phyloP scores from a whole-genome alignment of 148 eudicot genomes.

The Amaranthus palmeri region DNA sequence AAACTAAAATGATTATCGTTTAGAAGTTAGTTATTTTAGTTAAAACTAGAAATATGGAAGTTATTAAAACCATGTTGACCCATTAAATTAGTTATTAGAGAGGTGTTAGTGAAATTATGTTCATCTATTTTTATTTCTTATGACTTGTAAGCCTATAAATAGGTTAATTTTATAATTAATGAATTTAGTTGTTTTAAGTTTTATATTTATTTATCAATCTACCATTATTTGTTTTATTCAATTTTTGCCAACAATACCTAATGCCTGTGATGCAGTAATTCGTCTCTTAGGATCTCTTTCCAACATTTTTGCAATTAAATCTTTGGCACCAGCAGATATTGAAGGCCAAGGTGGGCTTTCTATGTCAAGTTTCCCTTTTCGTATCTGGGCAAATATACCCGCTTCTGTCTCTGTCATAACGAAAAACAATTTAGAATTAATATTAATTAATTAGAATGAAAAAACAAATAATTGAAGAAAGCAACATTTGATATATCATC shows the following conservation, averaged over 20 bases:
- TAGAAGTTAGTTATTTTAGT: too few relatives aligned
- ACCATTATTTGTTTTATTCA: too few relatives aligned
- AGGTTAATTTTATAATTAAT: too few relatives aligned
- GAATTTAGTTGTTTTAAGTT: too few relatives aligned
- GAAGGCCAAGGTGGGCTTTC: constrained; percentile 71
- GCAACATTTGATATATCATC: not conserved
- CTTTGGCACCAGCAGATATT: constrained; percentile 74
- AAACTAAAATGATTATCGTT: too few relatives aligned
- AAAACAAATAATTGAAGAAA: not conserved
- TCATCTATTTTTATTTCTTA: too few relatives aligned
- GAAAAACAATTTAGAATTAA: not conserved
- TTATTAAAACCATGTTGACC: too few relatives aligned
- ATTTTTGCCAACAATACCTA: constrained; percentile 32
- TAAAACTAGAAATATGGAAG: too few relatives aligned
- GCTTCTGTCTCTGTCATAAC: constrained; percentile 61
- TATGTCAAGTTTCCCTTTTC: constrained; percentile 42
- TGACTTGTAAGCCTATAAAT: too few relatives aligned
- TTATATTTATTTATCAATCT: too few relatives aligned
- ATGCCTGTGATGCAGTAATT: constrained; percentile 73
- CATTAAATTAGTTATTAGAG: too few relatives aligned
- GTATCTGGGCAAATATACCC: constrained; percentile 61
- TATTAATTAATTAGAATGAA: not conserved
- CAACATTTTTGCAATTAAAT: constrained; percentile 66
- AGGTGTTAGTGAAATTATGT: too few relatives aligned
- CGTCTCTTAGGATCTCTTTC: constrained; percentile 56